phyloP scores from a whole-genome alignment of 805 yeast genomes.

The Saccharomyces eubayanus region DNA sequence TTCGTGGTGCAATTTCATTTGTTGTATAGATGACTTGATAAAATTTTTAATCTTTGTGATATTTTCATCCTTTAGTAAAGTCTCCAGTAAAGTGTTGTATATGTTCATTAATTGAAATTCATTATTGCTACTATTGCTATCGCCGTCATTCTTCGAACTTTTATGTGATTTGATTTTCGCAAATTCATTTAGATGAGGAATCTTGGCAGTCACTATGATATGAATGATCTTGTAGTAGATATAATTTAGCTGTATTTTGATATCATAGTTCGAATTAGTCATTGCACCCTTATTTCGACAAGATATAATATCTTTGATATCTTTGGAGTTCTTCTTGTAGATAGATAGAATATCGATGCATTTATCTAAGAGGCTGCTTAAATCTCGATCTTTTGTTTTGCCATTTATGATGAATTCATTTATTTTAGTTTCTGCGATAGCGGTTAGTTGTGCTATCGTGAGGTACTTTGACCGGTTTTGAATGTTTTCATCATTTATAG shows the following conservation, averaged over 20 bases:
- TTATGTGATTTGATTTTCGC: slow-evolving; percentile 16
- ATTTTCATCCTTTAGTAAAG: slow-evolving; percentile 25
- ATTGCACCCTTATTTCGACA: not conserved
- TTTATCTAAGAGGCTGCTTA: slow-evolving; percentile 21
- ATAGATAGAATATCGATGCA: slow-evolving; percentile 28
- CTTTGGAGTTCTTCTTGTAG: slow-evolving; percentile 26
- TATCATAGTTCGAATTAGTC: not conserved
- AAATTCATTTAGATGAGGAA: slow-evolving; percentile 24
- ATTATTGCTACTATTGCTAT: slow-evolving; percentile 10
- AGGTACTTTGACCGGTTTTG: not conserved
- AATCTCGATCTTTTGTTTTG: slow-evolving; percentile 9
- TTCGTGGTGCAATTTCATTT: not conserved
- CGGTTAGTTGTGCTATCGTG: slow-evolving; percentile 10
- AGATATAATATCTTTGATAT: slow-evolving; percentile 8
- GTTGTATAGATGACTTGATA: slow-evolving; percentile 12
- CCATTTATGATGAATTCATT: slow-evolving; percentile 15
- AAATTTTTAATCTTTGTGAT: slow-evolving; percentile 21
- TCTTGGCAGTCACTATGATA: slow-evolving; percentile 19
- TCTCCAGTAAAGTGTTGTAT: slow-evolving; percentile 27
- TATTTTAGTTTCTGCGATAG: slow-evolving; percentile 8
- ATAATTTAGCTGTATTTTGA: slow-evolving; percentile 6
- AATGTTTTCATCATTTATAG: not conserved
- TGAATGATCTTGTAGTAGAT: slow-evolving; percentile 31
- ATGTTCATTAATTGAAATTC: slow-evolving; percentile 21
- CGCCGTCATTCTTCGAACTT: slow-evolving; percentile 7